phyloP scores from a whole-genome alignment of 345 rosid species.

The Pugionium dolabratum region DNA sequence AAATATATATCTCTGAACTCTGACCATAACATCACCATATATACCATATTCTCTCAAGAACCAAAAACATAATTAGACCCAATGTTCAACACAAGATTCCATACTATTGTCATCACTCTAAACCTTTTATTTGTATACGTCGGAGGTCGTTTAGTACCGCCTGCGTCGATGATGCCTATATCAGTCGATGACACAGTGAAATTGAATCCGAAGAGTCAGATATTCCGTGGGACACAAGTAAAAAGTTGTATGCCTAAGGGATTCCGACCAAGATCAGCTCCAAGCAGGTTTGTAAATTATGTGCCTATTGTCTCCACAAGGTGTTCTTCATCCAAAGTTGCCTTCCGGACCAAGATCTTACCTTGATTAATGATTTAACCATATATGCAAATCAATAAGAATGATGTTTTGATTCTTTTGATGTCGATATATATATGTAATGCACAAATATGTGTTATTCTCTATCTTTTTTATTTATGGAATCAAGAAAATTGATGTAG shows the following conservation, averaged over 20 bases:
- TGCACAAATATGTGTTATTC: too few species aligned
- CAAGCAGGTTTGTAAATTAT: slow-evolving; percentile 77
- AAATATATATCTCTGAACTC: slow-evolving; percentile 11
- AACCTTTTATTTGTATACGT: slow-evolving; percentile 9
- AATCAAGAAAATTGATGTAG: too few species aligned
- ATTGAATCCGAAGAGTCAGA: slow-evolving; percentile 49
- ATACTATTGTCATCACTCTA: slow-evolving; percentile 26
- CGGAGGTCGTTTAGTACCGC: slow-evolving; percentile 52
- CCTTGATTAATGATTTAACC: slow-evolving; percentile 17
- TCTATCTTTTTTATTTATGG: too few species aligned
- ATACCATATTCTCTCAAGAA: slow-evolving; percentile 21
- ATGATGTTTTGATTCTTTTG: slow-evolving; percentile 26
- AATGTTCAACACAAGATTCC: slow-evolving; percentile 31
- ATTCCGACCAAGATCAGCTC: slow-evolving; percentile 65
- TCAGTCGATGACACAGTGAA: slow-evolving; percentile 44
- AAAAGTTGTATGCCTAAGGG: slow-evolving; percentile 87
- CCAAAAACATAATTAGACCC: background rate
- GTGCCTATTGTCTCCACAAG: slow-evolving; percentile 54
- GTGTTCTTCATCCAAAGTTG: slow-evolving; percentile 40
- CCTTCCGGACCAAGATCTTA: slow-evolving; percentile 24
- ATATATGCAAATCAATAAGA: slow-evolving; percentile 6
- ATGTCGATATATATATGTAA: slow-evolving; percentile 4
- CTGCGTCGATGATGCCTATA: slow-evolving; percentile 46
- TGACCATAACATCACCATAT: slow-evolving; percentile 1
- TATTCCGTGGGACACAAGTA: slow-evolving; percentile 48